phyloP scores from a whole-genome alignment of 108 stramenopile species.

The Seminavis robusta region DNA sequence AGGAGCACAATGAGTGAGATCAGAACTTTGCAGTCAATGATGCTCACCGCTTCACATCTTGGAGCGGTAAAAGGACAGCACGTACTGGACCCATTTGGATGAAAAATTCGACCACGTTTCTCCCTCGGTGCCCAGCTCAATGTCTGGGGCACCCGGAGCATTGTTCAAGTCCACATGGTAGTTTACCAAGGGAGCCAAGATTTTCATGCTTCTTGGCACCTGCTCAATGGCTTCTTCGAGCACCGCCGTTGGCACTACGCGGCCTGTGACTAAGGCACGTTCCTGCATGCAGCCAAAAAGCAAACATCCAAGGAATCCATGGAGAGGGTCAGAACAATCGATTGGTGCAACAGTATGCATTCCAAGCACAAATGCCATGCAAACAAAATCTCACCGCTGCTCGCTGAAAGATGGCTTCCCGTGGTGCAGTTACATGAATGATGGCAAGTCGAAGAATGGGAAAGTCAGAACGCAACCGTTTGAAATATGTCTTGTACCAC shows the following conservation, averaged over 20 bases:
- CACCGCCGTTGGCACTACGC: conserved; percentile 69
- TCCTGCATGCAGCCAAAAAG: conserved; percentile 9
- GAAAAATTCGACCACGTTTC: conserved; percentile 68
- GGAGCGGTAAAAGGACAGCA: too few species aligned
- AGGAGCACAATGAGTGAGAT: too few species aligned
- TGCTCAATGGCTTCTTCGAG: conserved; percentile 64
- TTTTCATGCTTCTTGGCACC: conserved; percentile 72
- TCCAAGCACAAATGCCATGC: background rate
- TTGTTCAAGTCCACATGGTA: conserved; percentile 79
- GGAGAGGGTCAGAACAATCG: background rate
- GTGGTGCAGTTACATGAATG: conserved; percentile 73
- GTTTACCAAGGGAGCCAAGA: conserved; percentile 58
- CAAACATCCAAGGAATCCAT: background rate
- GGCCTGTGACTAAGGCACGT: conserved; percentile 61
- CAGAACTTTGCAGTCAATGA: too few species aligned
- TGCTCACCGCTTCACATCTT: too few species aligned
- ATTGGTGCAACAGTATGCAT: background rate
- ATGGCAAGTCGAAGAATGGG: conserved; percentile 78
- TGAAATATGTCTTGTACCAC: conserved; percentile 77
- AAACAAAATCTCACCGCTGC: conserved; percentile 45
- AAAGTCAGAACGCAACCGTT: conserved; percentile 56
- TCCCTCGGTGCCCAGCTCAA: conserved; percentile 55
- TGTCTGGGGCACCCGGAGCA: conserved; percentile 38
- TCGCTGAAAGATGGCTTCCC: conserved; percentile 62
- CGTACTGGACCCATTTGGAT: conserved; percentile 69